Evolutionary conservation across 2,329 filamentous ascomycete genomes (phyloP), one percentile per base, ranked within the genome.

Genomic region (Fusarium globosum): DNA sequence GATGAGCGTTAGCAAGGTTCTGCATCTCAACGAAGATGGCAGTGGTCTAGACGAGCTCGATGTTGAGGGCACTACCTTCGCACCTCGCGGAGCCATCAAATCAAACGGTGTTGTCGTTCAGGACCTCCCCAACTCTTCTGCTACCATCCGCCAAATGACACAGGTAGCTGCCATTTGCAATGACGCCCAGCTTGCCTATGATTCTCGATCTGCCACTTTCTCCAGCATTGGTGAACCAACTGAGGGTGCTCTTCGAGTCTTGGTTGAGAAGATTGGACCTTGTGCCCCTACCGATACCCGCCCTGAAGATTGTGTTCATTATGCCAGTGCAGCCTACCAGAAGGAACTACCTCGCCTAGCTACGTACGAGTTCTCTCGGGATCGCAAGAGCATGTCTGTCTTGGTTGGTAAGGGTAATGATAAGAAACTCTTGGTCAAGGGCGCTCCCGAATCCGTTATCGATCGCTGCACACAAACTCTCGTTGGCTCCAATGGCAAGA

Each of bases 311-410:
- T 90, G 90, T 72, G 88, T 96, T 45, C 93, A 98, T 84, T 90
- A 92, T 78, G 91, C 94, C 67, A 98, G 95, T 85, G 88, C 91
- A 73, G 91, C 92, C 84, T 98, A 97, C 81, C 95, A 97, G 84
- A 88, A 90, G 75, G 88, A 90, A 75, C 89, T 92, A 56, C 90
- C 91, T 59, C 91, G 93, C 46, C 87, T 97, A 64, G 92, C 95
- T 14, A 97, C 95, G 16, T 99, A 94, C 78, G 96, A 99, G 81
- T 99, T 99, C 84, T 98, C 96, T 3, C 92, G 96, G 77, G 96
- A 99, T 83, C 91, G 96, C 72, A 99, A 99, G 90, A 98, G 96
- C 84, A 99, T 99, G 96, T 99, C 96, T 53, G 97, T 99, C 41
- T 86, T 98, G 67, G 94, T 97, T 71, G 89, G 92, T 74, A 88